Evolutionary conservation across 2,329 filamentous ascomycete genomes (phyloP), one percentile per base, ranked within the genome.

Genomic region (Chaetomiaceae sp.): DNA sequence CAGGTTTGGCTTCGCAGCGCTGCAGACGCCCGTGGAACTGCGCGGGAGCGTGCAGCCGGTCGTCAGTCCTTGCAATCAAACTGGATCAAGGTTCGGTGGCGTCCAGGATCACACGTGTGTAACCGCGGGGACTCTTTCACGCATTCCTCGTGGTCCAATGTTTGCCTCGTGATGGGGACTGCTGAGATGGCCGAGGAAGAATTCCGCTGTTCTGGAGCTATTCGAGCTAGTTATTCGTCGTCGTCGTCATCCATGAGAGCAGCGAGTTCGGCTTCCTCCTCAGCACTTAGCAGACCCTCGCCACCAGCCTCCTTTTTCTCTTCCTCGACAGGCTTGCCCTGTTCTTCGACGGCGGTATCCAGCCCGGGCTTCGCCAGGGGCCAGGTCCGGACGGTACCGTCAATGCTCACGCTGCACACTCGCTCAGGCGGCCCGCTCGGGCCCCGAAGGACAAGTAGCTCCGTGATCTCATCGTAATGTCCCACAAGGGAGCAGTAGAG

Each of bases 401-500:
- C 93, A 60, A 97, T 95, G 57, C 88, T 83, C 48, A 93, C 87
- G 65, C 90, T 96, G 56, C 88, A 82, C 10, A 95, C 72, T 17
- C 69, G 68, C 54, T 74, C 73, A 17, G 71, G 73, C 5, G 63
- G 61, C 4, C 67, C 68, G 17, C 61, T 57, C 0, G 60, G 55
- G 50, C 70, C 70, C 21, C 69, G 66, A 23, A 90, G 66, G 44
- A 95, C 65, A 2, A 86, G 74, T 38, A 97, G 69, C 31, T 85
- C 89, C 1, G 89, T 96, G 13, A 99, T 85, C 68, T 97, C 93
- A 63, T 99, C 90, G 64, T 82, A 97, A 70, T 99, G 93, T 0
- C 93, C 93, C 33, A 81, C 78, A 54, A 92, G 83, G 7, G 79
- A 78, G 66, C 87, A 87, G 63, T 86, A 79, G 27, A 95, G 72